Base-by-base conservation (phyloP, 2,329 filamentous ascomycete species). In the Aureobasidium vineae region DNA sequence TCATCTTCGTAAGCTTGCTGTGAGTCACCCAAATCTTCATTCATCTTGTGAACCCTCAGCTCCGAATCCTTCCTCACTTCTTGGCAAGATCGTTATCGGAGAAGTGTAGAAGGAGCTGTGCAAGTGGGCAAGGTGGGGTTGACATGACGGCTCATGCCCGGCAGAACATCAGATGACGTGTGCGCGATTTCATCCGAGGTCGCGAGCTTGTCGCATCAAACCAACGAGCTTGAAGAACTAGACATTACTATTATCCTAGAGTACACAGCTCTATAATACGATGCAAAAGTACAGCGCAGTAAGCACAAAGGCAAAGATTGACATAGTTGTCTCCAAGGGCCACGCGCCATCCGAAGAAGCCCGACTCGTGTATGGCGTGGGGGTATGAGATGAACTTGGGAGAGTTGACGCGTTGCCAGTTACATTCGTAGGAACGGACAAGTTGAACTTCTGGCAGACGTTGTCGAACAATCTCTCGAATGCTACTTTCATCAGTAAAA, bases 391-490 rank as follows among this genome's bases (percentile, higher is more conserved):
- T 54, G 33, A 38, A 26, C 21, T 26, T 19, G 61, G 38, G 5
- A 28, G 3, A 21, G 49, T 23, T 15, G 61, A 52, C 31, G 33
- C 2, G 21, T 64, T 64, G 67, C 26, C 63, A 69, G 54, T 60
- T 10, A 47, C 49, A 36, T 68, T 65, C 21, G 57, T 60, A 16
- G 63, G 53, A 15, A 66, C n/a, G 3, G 63, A 61, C 5, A 66
- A 16, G 33, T 68, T 65, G 53, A 66, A 50, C 28, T 66, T 40
- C 23, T 66, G 23, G 13, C 45, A 66, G 28, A 66, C 49, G 5
- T 66, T 23, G n/a, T 47, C 13, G 49, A 68, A 56, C 15, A 56
- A 16, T 1, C 31, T 38, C 45, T 68, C 64, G 33, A 68, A 66
- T 2, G 23, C 64, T 66, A 28, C 4, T 26, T 28, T 3, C 7